Conservation (phyloP, 2,329 filamentous ascomycete species). For the Phialophora chinensis region DNA sequence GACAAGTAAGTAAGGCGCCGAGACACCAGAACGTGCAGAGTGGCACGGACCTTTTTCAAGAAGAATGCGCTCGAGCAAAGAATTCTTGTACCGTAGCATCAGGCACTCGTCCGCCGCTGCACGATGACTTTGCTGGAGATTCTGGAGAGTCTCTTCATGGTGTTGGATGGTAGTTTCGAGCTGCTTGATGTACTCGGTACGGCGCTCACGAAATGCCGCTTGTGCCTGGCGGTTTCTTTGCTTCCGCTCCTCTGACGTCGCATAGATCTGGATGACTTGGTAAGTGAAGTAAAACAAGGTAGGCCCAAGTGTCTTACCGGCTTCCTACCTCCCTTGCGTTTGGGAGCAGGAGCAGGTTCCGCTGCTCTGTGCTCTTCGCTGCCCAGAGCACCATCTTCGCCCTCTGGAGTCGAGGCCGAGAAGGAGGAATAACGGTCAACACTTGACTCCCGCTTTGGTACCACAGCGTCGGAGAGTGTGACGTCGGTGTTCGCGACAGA, state of each 20-base stretch:
- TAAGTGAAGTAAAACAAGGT: slow-evolving; percentile 5
- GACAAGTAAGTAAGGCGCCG: slow-evolving; percentile 1
- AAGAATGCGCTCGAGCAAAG: slow-evolving; percentile 89
- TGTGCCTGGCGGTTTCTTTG: slow-evolving; percentile 97
- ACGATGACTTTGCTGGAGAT: slow-evolving; percentile 90
- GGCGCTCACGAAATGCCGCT: slow-evolving; percentile 92
- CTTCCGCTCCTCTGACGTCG: slow-evolving; percentile 97
- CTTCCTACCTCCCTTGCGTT: slow-evolving; percentile 96
- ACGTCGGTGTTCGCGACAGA: slow-evolving; percentile 51
- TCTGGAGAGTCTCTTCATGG: slow-evolving; percentile 92
- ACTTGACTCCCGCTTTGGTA: slow-evolving; percentile 51
- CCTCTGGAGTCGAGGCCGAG: slow-evolving; percentile 54
- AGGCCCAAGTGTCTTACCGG: slow-evolving; percentile 68
- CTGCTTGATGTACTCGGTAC: slow-evolving; percentile 99
- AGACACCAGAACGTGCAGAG: background rate
- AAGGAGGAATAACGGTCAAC: slow-evolving; percentile 53
- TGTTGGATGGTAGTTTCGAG: slow-evolving; percentile 96
- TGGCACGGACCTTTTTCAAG: slow-evolving; percentile 80
- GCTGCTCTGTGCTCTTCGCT: slow-evolving; percentile 38
- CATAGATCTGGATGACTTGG: slow-evolving; percentile 77
- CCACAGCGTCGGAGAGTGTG: slow-evolving; percentile 50
- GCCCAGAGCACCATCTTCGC: slow-evolving; percentile 46
- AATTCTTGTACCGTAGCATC: slow-evolving; percentile 99
- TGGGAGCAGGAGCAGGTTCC: slow-evolving; percentile 65
- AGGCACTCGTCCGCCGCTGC: slow-evolving; percentile 94